phyloP scores from a whole-genome alignment of 2,329 filamentous ascomycete genomes.

The Aquanectria penicillioides region DNA sequence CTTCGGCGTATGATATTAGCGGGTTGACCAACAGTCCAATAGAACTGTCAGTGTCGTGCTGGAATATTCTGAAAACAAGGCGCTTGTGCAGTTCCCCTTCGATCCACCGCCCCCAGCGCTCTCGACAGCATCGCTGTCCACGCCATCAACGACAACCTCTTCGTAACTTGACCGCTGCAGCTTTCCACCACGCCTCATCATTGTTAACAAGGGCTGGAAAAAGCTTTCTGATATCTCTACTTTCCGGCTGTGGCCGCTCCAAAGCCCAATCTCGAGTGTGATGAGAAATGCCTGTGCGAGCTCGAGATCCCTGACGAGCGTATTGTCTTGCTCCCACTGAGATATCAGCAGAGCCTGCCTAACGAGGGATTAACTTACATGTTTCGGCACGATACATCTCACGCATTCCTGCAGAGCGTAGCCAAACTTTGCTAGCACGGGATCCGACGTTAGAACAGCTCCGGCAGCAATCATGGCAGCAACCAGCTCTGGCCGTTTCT shows the following conservation, averaged over 20 bases:
- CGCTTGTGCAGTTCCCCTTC: slow-evolving; percentile 45
- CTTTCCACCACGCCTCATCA: slow-evolving; percentile 47
- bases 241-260: slow-evolving; percentile 51
- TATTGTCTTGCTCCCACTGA: slow-evolving; percentile 49
- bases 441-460: slow-evolving; percentile 49
- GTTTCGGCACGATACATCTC: slow-evolving; percentile 29
- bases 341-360: neutral
- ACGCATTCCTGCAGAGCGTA: slow-evolving; percentile 53
- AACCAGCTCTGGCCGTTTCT: slow-evolving; percentile 48
- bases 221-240: slow-evolving; percentile 53
- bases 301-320: slow-evolving; percentile 43
- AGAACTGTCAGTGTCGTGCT: slow-evolving; percentile 44
- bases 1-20: slow-evolving; percentile 45
- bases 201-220: slow-evolving; percentile 48
- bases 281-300: slow-evolving; percentile 48
- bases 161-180: slow-evolving; percentile 40
- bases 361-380: no score
- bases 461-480: slow-evolving; percentile 49
- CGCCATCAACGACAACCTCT: slow-evolving; percentile 1
- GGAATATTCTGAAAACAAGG: slow-evolving; percentile 40
- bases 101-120: slow-evolving; percentile 43
- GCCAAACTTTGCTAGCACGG: slow-evolving; percentile 51
- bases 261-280: slow-evolving; percentile 46
- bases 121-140: slow-evolving; percentile 23
- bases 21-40: slow-evolving; percentile 43